phyloP scores from a whole-genome alignment of 345 rosid genomes.

The Litchi chinensis region DNA sequence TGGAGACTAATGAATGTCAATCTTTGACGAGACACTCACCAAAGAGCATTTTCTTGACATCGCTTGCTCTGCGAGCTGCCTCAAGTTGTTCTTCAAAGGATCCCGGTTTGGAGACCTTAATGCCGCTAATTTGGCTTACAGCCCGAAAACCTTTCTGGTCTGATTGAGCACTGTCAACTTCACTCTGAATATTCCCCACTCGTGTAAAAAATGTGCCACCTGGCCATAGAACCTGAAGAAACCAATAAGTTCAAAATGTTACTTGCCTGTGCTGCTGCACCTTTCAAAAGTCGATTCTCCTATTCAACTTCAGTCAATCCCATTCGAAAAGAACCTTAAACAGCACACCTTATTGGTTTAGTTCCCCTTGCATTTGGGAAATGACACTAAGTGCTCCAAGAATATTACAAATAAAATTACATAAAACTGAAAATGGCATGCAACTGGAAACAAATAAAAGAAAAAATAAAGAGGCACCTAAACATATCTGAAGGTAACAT shows the following conservation, averaged over 20 bases:
- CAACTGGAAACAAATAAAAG: background rate
- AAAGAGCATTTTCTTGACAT: constrained; percentile 78
- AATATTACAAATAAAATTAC: background rate
- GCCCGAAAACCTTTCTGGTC: constrained; percentile 41
- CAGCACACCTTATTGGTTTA: background rate
- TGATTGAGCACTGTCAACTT: constrained; percentile 36
- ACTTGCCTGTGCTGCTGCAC: background rate
- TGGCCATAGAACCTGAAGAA: constrained; percentile 86
- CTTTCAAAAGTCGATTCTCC: background rate
- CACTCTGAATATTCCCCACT: constrained; percentile 37
- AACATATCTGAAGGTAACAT: background rate
- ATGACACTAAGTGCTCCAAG: background rate
- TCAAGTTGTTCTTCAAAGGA: constrained; percentile 85
- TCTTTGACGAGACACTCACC: constrained; percentile 47
- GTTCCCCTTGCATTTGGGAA: background rate
- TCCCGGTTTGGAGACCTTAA: constrained; percentile 50
- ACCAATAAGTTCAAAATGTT: constrained; percentile 6
- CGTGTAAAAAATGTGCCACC: constrained; percentile 77
- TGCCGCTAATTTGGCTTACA: constrained; percentile 54
- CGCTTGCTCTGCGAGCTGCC: constrained; percentile 86
- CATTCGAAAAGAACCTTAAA: background rate
- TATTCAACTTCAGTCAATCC: background rate
- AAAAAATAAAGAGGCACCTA: background rate
- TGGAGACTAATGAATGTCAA: background rate
- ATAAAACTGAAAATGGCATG: background rate